phyloP scores from a whole-genome alignment of 805 yeast genomes.

The Wickerhamomyces chambardii region DNA sequence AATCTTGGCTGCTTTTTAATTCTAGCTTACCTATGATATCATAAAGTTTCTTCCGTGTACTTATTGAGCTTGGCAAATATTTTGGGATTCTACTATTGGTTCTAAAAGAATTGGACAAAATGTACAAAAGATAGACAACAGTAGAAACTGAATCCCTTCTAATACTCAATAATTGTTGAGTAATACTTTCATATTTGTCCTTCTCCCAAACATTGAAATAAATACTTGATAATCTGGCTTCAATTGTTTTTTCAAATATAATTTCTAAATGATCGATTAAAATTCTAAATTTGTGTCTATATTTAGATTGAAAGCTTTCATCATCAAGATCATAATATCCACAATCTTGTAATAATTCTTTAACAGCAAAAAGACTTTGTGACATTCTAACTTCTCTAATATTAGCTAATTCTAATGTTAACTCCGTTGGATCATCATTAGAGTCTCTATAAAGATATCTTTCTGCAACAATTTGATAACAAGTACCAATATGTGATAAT shows the following conservation, averaged over 20 bases:
- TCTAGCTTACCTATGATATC: constrained; percentile 28
- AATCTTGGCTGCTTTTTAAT: constrained; percentile 2
- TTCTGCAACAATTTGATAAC: constrained; percentile 38
- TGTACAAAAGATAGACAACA: constrained; percentile 31
- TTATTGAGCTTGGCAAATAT: constrained; percentile 34
- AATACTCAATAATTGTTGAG: constrained; percentile 28
- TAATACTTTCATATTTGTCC: constrained; percentile 27
- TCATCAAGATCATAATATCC: constrained; percentile 28
- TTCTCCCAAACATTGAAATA: constrained; percentile 36
- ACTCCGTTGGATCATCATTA: constrained; percentile 35
- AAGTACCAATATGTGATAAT: constrained; percentile 32
- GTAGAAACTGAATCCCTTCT: constrained; percentile 41
- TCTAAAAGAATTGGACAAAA: constrained; percentile 32
- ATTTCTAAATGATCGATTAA: constrained; percentile 28
- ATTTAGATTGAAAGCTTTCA: constrained; percentile 10
- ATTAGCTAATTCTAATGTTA: constrained; percentile 32
- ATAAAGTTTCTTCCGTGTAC: constrained; percentile 31
- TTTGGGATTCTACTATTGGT: constrained; percentile 28
- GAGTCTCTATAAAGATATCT: constrained; percentile 38
- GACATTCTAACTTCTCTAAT: constrained; percentile 40
- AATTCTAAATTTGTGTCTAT: constrained; percentile 14
- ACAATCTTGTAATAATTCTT: constrained; percentile 22
- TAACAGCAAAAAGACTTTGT: constrained; percentile 30
- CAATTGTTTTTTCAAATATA: constrained; percentile 32
- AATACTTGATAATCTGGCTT: constrained; percentile 38